Conservation (phyloP, 1,284 basidiomycete genomes). For the Pseudozyma thailandica region DNA sequence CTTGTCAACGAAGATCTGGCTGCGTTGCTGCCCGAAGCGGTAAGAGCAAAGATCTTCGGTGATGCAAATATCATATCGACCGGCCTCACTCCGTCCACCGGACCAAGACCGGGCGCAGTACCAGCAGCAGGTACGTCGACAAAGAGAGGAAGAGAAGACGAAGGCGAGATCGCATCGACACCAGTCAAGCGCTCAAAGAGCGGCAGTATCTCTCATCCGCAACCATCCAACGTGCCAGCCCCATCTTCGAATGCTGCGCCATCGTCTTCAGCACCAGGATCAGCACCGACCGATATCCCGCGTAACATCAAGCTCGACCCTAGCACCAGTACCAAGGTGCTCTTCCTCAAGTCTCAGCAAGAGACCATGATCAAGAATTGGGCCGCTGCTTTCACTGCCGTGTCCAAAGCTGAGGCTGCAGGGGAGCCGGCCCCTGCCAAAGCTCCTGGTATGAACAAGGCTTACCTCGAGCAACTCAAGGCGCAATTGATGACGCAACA, state of each 20-base stretch:
- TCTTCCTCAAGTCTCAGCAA: slow-evolving; percentile 57
- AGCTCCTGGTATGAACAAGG: slow-evolving; percentile 39
- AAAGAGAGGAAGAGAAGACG: slow-evolving; percentile 36
- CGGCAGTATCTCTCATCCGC: slow-evolving; percentile 33
- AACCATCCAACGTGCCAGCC: background rate
- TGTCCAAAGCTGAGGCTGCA: slow-evolving; percentile 18
- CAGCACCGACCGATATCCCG: slow-evolving; percentile 7
- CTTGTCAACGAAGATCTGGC: slow-evolving; percentile 37
- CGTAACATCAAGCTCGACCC: slow-evolving; percentile 46
- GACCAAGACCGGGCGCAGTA: background rate
- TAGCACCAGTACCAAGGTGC: slow-evolving; percentile 40
- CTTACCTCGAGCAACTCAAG: slow-evolving; percentile 52
- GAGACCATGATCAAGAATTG: slow-evolving; percentile 60
- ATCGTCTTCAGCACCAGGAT: slow-evolving; percentile 1
- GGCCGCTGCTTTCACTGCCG: slow-evolving; percentile 27
- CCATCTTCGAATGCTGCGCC: background rate
- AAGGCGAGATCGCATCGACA: slow-evolving; percentile 4
- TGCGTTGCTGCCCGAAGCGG: slow-evolving; percentile 21
- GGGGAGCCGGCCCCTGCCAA: slow-evolving; percentile 6
- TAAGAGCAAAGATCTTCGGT: slow-evolving; percentile 24
- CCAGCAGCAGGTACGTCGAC: slow-evolving; percentile 1
- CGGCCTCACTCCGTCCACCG: slow-evolving; percentile 19
- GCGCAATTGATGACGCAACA: slow-evolving; percentile 55
- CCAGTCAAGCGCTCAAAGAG: slow-evolving; percentile 44
- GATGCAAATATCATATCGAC: slow-evolving; percentile 42